These are phyloP conservation scores for Candida easanensis DNA, from an alignment of 805 yeast genomes.

Conservation along the genomic window DNA sequence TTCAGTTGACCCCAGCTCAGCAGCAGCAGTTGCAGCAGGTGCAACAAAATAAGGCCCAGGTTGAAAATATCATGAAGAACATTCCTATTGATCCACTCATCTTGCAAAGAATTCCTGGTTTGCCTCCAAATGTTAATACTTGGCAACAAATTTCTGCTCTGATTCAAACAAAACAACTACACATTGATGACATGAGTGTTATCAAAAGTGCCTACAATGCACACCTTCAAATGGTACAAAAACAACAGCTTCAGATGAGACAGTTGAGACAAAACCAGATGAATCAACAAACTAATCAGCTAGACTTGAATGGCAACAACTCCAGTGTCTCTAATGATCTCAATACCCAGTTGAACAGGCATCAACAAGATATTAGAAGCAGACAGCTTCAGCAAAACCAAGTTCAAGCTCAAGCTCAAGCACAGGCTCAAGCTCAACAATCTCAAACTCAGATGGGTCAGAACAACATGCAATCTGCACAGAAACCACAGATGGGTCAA, in stretches of 20 bases:
- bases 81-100: constrained; percentile 71
- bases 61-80: constrained; percentile 46
- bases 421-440: neutral
- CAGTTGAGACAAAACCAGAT: constrained; percentile 33
- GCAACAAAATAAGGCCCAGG: constrained; percentile 7
- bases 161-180: constrained; percentile 54
- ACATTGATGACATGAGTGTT: constrained; percentile 53
- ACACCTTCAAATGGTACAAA: constrained; percentile 56
- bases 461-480: constrained; percentile 4
- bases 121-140: constrained; percentile 76
- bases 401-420: no score
- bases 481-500: constrained; percentile 4
- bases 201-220: constrained; percentile 67
- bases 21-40: constrained; percentile 7
- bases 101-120: constrained; percentile 63
- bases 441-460: constrained; percentile 6
- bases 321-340: constrained; percentile 8
- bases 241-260: constrained; percentile 41
- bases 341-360: constrained; percentile 26
- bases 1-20: constrained; percentile 2
- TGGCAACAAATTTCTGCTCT: constrained; percentile 78
- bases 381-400: constrained; percentile 27
- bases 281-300: constrained; percentile 22
- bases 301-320: constrained; percentile 9
- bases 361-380: constrained; percentile 32